A percentile compares a stretch with the other conserved stretches of the same genome.
These are phyloP conservation scores for Tulasnella sp. DNA, from an alignment of 768 basidiomycete genomes.

Conservation along the genomic window DNA sequence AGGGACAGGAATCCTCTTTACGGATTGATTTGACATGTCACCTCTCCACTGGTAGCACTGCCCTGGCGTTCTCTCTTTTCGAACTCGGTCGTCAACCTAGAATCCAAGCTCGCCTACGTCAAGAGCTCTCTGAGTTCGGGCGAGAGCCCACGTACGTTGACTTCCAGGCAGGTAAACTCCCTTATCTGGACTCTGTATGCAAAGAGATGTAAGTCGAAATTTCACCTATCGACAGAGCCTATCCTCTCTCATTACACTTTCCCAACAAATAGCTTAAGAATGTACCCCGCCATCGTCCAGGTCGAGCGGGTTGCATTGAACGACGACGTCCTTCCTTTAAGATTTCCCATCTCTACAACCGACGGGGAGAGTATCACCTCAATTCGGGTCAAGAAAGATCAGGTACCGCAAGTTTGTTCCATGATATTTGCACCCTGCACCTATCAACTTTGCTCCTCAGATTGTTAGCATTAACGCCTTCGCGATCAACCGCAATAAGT, in stretches of 20 bases:
- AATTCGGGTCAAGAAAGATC: slow-evolving; percentile 28
- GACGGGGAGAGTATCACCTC: slow-evolving; percentile 22
- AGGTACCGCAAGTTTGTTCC: too few relatives aligned
- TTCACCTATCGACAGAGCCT: background rate
- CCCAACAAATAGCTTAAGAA: slow-evolving; percentile 33
- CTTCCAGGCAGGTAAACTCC: slow-evolving; percentile 25
- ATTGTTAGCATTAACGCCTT: slow-evolving; percentile 28
- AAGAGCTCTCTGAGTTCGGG: slow-evolving; percentile 26
- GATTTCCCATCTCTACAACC: slow-evolving; percentile 24
- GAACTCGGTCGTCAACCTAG: slow-evolving; percentile 31
- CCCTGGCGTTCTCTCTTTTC: slow-evolving; percentile 29
- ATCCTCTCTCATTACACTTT: background rate
- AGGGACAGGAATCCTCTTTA: too few relatives aligned
- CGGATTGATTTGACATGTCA: too few relatives aligned
- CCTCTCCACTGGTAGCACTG: slow-evolving; percentile 15
- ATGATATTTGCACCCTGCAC: too few relatives aligned
- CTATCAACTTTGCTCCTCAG: slow-evolving; percentile 17
- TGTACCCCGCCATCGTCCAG: slow-evolving; percentile 32
- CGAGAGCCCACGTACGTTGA: slow-evolving; percentile 28
- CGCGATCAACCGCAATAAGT: slow-evolving; percentile 25
- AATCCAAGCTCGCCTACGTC: slow-evolving; percentile 30
- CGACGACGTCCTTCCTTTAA: slow-evolving; percentile 35
- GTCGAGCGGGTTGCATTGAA: slow-evolving; percentile 32
- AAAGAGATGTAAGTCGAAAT: slow-evolving; percentile 29
- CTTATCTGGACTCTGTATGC: slow-evolving; percentile 33